Base-by-base conservation (phyloP, 768 basidiomycete genomes). In the Amanita subjunquillea region DNA sequence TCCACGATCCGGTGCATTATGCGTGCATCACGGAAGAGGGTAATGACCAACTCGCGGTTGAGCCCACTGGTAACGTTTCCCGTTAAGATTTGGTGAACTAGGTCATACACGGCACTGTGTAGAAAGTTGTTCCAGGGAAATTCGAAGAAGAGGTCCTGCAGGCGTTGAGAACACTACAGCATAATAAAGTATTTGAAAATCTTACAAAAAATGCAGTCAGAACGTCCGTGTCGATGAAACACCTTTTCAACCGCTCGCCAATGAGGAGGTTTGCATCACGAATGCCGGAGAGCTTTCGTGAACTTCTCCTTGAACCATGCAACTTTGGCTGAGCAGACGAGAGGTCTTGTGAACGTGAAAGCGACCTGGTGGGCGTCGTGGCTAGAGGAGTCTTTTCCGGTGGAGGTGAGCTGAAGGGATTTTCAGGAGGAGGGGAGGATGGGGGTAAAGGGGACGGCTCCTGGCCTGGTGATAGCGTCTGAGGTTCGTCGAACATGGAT, bases 41-140 rank as follows among this genome's bases (percentile, higher is more conserved):
- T 75, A 6, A 94, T 69, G 20, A 85, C 83, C 30, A 98, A 75
- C 58, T 93, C 86, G 53, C 90, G 81, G 61, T 96, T 96, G 48
- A 81, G 75, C 3, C 89, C 85, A n/a, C 74, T 73, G 42, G 92
- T 88, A 20, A 93, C 77, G 23, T 83, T 80, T 12, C 92, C 94
- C 1, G 89, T 94, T 51, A 99, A 75, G 42, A 98, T 85, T 65
- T 98, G 96, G 63, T 98, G 96, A 1, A 98, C 75, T 54, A 96
- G 72, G 64, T 99, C 96, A 63, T 98, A 98, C 15, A 96, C 91
- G 29, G 93, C 86, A 60, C 90, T 92, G 64, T 99, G 96, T 29
- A 98, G 69, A 65, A 98, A 98, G 64, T 98, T 97, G 68, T 99
- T 97, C 86, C 90, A 91, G 0, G 94, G 93, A 61, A 86, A 96